Percentiles rank a stretch among this genome's conserved stretches.
These are phyloP conservation scores for Neodidymelliopsis sp. DNA, from an alignment of 2,329 filamentous ascomycete species.

Conservation along the genomic window DNA sequence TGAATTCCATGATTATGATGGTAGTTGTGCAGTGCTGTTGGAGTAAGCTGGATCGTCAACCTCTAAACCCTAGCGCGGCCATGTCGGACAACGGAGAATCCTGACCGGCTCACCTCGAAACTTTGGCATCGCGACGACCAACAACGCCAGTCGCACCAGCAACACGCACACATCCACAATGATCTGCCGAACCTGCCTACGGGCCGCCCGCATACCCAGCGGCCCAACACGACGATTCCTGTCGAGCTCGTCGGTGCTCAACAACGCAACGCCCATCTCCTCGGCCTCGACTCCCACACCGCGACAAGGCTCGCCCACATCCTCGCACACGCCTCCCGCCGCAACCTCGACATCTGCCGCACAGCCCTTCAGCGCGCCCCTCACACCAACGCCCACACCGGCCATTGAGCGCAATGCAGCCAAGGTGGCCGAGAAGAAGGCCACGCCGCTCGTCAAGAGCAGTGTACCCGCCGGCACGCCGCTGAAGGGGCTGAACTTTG, in stretches of 20 bases:
- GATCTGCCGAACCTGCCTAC: conserved; percentile 52
- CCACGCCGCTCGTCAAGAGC: conserved; percentile 44
- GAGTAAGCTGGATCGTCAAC: not conserved
- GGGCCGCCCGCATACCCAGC: conserved; percentile 36
- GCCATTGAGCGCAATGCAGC: conserved; percentile 34
- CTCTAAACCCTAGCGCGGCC: not conserved
- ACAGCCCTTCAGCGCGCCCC: conserved; percentile 55
- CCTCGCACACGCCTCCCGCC: conserved; percentile 38
- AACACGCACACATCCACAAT: conserved; percentile 33
- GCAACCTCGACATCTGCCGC: conserved; percentile 56
- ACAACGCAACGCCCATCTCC: conserved; percentile 38
- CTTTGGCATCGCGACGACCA: conserved; percentile 16
- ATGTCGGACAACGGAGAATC: too few species aligned
- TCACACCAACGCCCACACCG: conserved; percentile 37
- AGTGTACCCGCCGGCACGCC: conserved; percentile 72
- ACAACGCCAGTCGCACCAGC: not conserved
- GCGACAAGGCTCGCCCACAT: conserved; percentile 36
- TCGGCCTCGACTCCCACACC: conserved; percentile 36
- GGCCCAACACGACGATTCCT: conserved; percentile 34
- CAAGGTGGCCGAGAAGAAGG: conserved; percentile 38
- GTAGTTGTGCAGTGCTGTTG: too few species aligned
- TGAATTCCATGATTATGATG: not conserved
- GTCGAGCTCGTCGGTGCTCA: conserved; percentile 31
- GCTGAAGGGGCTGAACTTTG: conserved; percentile 77
- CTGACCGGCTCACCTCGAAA: conserved; percentile 22